Base-by-base conservation (phyloP, 331 rosid species). In the Dryas integrifolia region DNA sequence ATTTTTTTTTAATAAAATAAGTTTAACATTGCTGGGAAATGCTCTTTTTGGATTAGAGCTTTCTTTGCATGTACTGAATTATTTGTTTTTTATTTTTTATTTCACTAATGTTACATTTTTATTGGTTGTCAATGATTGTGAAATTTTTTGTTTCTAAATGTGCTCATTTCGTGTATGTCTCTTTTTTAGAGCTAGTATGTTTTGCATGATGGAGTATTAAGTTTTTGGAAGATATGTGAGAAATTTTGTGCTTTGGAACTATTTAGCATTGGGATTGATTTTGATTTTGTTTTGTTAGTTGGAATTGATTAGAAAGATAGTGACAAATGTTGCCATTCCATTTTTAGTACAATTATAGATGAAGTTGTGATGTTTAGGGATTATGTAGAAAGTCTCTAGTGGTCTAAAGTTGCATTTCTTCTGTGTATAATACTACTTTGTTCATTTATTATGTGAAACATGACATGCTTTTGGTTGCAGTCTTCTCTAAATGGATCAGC, bases 401-500 rank as follows among this genome's bases (percentile, higher is more conserved):
- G 43, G 43, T 70, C 7, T 11, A 41, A 43, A 5, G 30, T 21
- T 18, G 43, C 48, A 12, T 58, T 8, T 71, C 53, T 60, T 44
- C 21, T 4, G 21, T 57, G 24, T 58, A 43, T 12, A 47, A 52
- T 45, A 47, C 14, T 72, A 45, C 10, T 58, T 12, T 14, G 63
- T 6, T 65, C 47, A 38, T n/a, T 26, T 64, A 6, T 16, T 26
- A 35, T 15, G 3, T 6, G 44, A 21, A 66, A 41, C 49, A 40
- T 69, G 50, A 44, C 12, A 56, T 81, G 53, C 64, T 57, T 71
- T 58, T 67, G 65, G 15, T 77, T 83, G 79, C 89, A 95, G 99
- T 91, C 97, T 83, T 91, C 98, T 59, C 76, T 92, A 75, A 95
- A 92, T 10, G 92, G 96, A 74, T 89, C 99, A 41, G 86, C 96